phyloP scores from a whole-genome alignment of 495 filamentous ascomycete species.

The Hyaloscypha variabilis region DNA sequence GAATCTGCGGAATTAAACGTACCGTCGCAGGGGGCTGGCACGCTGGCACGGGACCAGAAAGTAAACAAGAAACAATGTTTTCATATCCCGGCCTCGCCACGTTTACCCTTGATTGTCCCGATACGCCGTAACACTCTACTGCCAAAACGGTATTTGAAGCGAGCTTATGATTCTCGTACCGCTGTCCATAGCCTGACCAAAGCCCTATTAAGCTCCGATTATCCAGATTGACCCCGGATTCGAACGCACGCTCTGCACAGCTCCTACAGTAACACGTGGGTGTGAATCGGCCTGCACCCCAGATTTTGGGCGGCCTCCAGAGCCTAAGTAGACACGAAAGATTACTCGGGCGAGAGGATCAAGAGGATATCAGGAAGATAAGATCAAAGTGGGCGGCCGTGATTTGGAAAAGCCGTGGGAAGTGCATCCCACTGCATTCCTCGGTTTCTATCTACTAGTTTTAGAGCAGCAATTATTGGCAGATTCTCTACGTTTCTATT shows the following conservation, averaged over 20 bases:
- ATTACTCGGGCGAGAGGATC: conserved; percentile 30
- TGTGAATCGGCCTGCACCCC: conserved; percentile 24
- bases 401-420: not conserved
- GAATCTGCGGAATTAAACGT: too few relatives aligned
- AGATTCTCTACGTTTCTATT: too few relatives aligned
- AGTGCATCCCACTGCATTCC: not conserved
- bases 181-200: conserved; percentile 2
- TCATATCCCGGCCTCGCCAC: too few relatives aligned
- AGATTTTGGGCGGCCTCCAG: conserved; percentile 27
- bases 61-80: too few relatives aligned
- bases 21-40: too few relatives aligned
- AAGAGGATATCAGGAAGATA: conserved; percentile 8
- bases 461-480: too few relatives aligned
- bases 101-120: too few relatives aligned
- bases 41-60: too few relatives aligned
- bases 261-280: conserved; percentile 34
- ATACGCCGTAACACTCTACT: conserved; percentile 8
- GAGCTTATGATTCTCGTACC: conserved; percentile 37
- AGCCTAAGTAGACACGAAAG: conserved; percentile 17
- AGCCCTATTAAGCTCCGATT: conserved; percentile 28
- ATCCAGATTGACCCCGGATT: conserved; percentile 46
- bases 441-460: not conserved
- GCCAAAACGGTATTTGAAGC: conserved; percentile 33
- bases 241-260: conserved; percentile 33
- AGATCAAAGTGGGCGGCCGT: not conserved